Conservation (phyloP, 2,329 filamentous ascomycete species). For the Fusarium sp. region DNA sequence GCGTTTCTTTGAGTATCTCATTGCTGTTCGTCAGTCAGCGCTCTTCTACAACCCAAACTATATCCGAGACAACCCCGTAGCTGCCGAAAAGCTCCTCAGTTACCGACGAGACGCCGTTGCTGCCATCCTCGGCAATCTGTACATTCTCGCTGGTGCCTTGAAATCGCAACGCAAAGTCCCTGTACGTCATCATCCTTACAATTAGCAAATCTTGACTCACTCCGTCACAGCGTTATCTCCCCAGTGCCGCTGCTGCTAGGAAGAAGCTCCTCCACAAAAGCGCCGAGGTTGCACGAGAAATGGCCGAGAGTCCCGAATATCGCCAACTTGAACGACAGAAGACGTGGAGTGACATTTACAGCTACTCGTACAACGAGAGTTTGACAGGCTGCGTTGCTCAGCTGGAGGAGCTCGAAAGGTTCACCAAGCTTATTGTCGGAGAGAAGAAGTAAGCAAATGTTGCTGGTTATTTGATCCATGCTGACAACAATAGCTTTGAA, state of each 20-base stretch:
- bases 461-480: background rate
- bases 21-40: constrained; percentile 67
- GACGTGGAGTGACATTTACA: constrained; percentile 68
- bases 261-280: constrained; percentile 63
- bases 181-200: constrained; percentile 43
- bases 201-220: background rate
- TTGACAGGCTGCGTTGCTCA: constrained; percentile 65
- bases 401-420: constrained; percentile 64
- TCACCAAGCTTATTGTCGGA: constrained; percentile 67
- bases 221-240: constrained; percentile 59
- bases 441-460: constrained; percentile 56
- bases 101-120: constrained; percentile 68
- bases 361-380: constrained; percentile 64
- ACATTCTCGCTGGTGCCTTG: constrained; percentile 66
- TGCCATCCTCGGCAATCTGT: constrained; percentile 66
- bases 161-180: constrained; percentile 61
- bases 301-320: constrained; percentile 33
- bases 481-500: constrained; percentile 47
- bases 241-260: constrained; percentile 64
- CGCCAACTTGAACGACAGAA: constrained; percentile 48
- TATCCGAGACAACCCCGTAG: constrained; percentile 61
- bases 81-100: constrained; percentile 59
- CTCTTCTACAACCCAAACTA: constrained; percentile 67
- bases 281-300: constrained; percentile 56
- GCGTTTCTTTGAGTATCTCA: constrained; percentile 68